Base-by-base conservation (phyloP, 441 rosid species). In the Pelargonium australe region DNA sequence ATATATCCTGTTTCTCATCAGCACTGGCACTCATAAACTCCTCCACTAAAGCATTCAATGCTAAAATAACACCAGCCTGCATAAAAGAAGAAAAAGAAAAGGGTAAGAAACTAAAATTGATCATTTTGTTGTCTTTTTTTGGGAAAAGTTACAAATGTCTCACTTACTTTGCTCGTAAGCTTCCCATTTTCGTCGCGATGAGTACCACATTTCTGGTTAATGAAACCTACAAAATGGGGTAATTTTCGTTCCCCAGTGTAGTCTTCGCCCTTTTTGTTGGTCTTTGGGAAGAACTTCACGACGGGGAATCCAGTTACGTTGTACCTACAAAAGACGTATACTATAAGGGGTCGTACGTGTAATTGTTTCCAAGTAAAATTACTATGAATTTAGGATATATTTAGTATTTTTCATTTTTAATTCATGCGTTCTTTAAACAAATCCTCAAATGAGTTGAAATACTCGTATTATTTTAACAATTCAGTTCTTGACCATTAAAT, bases 251-350 rank as follows among this genome's bases (percentile, higher is more conserved):
- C 96, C 3, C 92, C 96, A 1, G 85, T 95, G 67, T 91, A 94
- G 3, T 88, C 96, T 78, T 89, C 94, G 66, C 99, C 99, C 12
- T 81, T 97, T 83, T 90, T 92, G 84, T 92, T 90, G 77, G 85
- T 78, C 76, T 84, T 89, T 4, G 98, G 91, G 73, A 95, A 95
- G 79, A 92, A 92, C 72, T 90, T 95, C 73, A 95, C 65, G 19
- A 96, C 90, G 70, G 99, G 99, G 84, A 25, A 92, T 65, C 97
- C 99, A 72, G 91, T 89, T 43, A 92, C 87, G 70, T 89, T 96
- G 68, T 80, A 89, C 84, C 97, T 94, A 80, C 64, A 73, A 7
- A 55, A 55, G 41, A 37, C 41, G 0, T 37, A 37, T 37, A 37
- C 41, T 37, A 37, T 37, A 37, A 37, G 41, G 7, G 41, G 41